Evolutionary conservation across 2,329 filamentous ascomycete genomes (phyloP), one percentile per base, ranked within the genome.

Genomic region (Phyllosticta citribraziliensis): DNA sequence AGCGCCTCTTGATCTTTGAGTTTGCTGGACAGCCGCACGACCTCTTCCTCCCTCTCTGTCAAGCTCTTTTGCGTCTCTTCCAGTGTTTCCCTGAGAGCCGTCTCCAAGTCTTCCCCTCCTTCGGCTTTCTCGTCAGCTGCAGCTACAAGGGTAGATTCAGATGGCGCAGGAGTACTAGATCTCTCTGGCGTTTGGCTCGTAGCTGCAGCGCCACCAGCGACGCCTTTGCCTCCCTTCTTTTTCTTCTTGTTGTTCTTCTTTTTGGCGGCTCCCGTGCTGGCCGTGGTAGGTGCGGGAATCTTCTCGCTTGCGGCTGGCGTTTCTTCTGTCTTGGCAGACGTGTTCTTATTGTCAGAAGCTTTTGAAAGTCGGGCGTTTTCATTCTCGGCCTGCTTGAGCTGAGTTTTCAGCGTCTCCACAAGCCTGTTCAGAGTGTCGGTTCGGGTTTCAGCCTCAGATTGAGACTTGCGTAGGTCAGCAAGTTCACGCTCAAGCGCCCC

Each of bases 181-280:
- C 64, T 57, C 17, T 63, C 65, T n/a, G 63, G 61, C 8, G 64
- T 59, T 30, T 52, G 61, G 3, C 57, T 62, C 14, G 57, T 51
- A 0, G 65, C 60, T 24, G 63, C 33, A 58, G 27, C n/a, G 12
- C 30, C 52, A 30, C 58, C 58, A 2, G 66, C 55, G 25, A 64
- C 35, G 60, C 66, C 73, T 65, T 82, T 84, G 33, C 80, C 83
- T 19, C 83, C 84, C 78, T 92, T 93, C 75, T 87, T 88, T 82
- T 95, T 96, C 79, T 93, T 96, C 72, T 89, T 79, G 66, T 78
- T 79, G 65, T 91, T 95, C 73, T 89, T 92, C 74, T 90, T 95
- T 76, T 91, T 93, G 63, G 76, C 76, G 11, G 78, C 73, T 14
- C 69, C 66, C 72, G 65, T 82, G 84, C 33, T 80, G 83, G 20